Evolutionary conservation across 352 stramenopile species (phyloP).

Genomic region (Blastocystis sp.): DNA sequence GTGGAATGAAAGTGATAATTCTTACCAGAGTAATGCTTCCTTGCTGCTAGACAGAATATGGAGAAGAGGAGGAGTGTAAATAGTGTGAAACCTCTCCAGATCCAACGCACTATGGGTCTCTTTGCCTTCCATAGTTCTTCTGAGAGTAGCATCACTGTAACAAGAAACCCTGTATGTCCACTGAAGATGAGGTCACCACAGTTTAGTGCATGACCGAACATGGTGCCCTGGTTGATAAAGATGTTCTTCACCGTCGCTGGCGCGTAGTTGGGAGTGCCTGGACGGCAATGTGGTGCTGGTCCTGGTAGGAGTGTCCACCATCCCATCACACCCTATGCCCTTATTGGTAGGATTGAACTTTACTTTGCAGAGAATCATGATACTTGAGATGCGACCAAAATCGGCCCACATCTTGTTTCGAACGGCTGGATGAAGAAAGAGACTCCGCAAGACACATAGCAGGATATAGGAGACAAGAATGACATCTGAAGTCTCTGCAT

Average conservation of each 20-base stretch:
- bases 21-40: conserved; percentile 59
- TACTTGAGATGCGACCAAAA: conserved; percentile 56
- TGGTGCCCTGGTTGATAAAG: conserved; percentile 55
- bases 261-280: conserved; percentile 28
- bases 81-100: conserved; percentile 38
- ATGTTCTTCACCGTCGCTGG: conserved; percentile 30
- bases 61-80: conserved; percentile 37
- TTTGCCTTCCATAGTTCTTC: conserved; percentile 45
- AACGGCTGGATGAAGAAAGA: conserved; percentile 50
- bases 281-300: conserved; percentile 47
- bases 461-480: conserved; percentile 57
- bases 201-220: conserved; percentile 54
- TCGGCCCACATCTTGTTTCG: conserved; percentile 62
- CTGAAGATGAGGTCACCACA: conserved; percentile 60
- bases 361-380: conserved; percentile 62
- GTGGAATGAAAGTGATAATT: not conserved
- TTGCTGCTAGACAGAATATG: conserved; percentile 48
- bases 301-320: conserved; percentile 61
- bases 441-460: conserved; percentile 14
- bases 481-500: conserved; percentile 29
- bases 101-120: not conserved
- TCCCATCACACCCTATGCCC: conserved; percentile 39
- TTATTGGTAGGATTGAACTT: not conserved
- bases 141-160: conserved; percentile 54
- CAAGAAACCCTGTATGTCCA: conserved; percentile 57